Base-by-base conservation (phyloP, 768 basidiomycete species). In the Filobasidium wieringae region DNA sequence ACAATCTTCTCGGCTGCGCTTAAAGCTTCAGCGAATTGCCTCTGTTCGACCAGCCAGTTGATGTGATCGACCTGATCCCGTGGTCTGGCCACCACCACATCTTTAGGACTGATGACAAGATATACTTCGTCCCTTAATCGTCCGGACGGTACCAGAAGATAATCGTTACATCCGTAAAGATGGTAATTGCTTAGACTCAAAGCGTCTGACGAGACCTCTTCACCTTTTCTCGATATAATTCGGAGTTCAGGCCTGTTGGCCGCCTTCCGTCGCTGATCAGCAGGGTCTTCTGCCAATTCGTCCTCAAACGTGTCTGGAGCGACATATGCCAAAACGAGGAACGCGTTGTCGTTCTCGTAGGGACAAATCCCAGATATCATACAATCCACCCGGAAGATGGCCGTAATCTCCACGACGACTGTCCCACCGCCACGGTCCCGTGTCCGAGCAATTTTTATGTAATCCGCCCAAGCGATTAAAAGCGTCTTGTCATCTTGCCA, bases 401-500 rank as follows among this genome's bases (percentile, higher is more conserved):
- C 87, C 0, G 87, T 89, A 63, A 96, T 86, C 67, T 96, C 93
- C 53, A 88, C 88, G 74, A 0, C 78, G 69, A 2, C 78, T 68
- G 4, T 79, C 71, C n/a, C 77, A 4, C 53, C 57, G 17, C 36
- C 29, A 51, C 66, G 67, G 37, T 61, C 41, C 8, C 65, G 68
- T 37, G 67, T 64, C 12, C 87, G 81, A 6, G 86, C 89, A 26
- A 96, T 84, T 69, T 89, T 93, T 78, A 97, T 86, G 53, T 84
- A 79, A 73, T 92, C 87, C 9, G 91, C 90, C 95, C 92, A 97
- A 1, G 83, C 86, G 49, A 96, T 85, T 36, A 99, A 79, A 2
- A 99, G 79, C 0, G 89, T 91, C 0, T 82, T 80, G 66, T 92
- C 87, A 68, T 95, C 90, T 66, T 88, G 87, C 92, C 93, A 99